These are phyloP conservation scores for Hymenoscyphus linearis DNA, from an alignment of 2,329 filamentous ascomycete species.

Conservation along the genomic window DNA sequence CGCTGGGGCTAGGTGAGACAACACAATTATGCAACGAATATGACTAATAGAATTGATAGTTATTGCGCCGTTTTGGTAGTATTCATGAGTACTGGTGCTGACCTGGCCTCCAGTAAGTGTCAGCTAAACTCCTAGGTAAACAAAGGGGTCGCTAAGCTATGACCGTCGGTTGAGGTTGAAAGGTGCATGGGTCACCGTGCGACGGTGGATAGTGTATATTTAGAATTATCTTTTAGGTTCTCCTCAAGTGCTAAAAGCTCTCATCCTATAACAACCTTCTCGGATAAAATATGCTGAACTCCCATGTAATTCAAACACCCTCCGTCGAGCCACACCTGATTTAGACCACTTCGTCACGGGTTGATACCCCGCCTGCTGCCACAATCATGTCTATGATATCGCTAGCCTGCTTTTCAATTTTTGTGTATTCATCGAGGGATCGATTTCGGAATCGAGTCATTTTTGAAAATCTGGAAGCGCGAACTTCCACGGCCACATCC, in stretches of 20 bases:
- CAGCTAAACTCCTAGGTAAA: background rate
- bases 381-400: background rate
- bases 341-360: background rate
- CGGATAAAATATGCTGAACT: too few relatives aligned
- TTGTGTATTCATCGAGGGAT: background rate
- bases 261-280: too few relatives aligned
- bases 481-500: background rate
- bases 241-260: too few relatives aligned
- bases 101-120: background rate
- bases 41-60: background rate
- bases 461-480: background rate
- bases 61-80: background rate
- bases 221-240: too few relatives aligned
- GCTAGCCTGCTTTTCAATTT: background rate
- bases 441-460: background rate
- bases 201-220: background rate
- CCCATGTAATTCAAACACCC: background rate
- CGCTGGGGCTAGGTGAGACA: background rate
- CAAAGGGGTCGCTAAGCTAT: background rate
- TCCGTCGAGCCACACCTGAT: background rate
- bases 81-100: background rate
- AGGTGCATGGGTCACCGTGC: background rate
- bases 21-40: background rate
- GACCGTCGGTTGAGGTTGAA: background rate
- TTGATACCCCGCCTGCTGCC: background rate